Conservation (phyloP, 306 rosid species). For the Vicia faba region DNA sequence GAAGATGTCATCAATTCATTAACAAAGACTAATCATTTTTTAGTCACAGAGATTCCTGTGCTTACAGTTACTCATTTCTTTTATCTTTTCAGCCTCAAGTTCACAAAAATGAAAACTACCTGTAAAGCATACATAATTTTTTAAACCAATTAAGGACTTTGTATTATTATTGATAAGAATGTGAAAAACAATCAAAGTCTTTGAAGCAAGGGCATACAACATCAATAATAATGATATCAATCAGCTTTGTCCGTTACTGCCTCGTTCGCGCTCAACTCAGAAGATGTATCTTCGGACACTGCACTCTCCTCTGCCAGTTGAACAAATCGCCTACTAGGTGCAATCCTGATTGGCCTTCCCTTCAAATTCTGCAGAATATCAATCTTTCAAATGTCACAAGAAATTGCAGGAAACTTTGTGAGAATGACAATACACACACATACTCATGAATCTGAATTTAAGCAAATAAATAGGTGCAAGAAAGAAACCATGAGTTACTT, state of each 20-base stretch:
- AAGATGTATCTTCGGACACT: slow-evolving; percentile 45
- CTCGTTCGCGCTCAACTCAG: slow-evolving; percentile 43
- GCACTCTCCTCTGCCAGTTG: slow-evolving; percentile 48
- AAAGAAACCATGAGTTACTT: too few species aligned
- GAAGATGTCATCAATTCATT: slow-evolving; percentile 22
- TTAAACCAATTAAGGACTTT: slow-evolving; percentile 26
- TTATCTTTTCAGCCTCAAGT: slow-evolving; percentile 12
- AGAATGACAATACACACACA: neutral
- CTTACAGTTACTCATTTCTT: slow-evolving; percentile 23
- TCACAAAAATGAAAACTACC: slow-evolving; percentile 30
- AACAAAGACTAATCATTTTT: slow-evolving; percentile 12
- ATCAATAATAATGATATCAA: slow-evolving; percentile 36
- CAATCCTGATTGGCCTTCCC: slow-evolving; percentile 79
- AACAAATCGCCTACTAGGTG: slow-evolving; percentile 70
- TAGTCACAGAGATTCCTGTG: slow-evolving; percentile 22
- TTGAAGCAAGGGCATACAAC: slow-evolving; percentile 34
- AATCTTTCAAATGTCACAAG: slow-evolving; percentile 7
- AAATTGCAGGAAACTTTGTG: neutral
- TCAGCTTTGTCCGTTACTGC: slow-evolving; percentile 47
- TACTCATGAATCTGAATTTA: too few species aligned
- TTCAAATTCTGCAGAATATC: slow-evolving; percentile 58
- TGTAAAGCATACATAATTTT: slow-evolving; percentile 20
- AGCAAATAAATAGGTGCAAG: too few species aligned
- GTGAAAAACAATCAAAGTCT: slow-evolving; percentile 16
- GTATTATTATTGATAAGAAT: slow-evolving; percentile 14